Conservation (phyloP, 1,284 basidiomycete species). For the Rhizopogon parksii region DNA sequence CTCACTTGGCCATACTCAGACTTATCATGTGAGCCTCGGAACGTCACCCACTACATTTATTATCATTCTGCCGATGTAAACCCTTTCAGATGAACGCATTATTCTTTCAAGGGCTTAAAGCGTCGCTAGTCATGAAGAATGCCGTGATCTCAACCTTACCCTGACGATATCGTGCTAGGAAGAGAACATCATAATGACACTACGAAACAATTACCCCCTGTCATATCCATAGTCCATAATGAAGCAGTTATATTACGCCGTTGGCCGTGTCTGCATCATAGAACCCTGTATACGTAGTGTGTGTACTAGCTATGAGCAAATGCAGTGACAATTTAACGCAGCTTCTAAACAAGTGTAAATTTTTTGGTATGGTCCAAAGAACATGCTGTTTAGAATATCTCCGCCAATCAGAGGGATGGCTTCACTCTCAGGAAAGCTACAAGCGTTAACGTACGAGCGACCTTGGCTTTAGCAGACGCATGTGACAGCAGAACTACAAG, state of each 20-base stretch:
- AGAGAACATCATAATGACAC: background rate
- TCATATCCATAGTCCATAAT: constrained; percentile 16
- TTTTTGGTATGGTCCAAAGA: background rate
- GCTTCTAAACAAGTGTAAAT: too few species aligned
- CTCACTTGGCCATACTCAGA: constrained; percentile 10
- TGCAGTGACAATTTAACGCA: too few species aligned
- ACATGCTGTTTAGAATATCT: background rate
- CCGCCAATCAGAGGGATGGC: background rate
- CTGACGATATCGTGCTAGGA: background rate
- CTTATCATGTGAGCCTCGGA: constrained; percentile 20
- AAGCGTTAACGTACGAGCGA: background rate
- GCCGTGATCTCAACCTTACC: constrained; percentile 17
- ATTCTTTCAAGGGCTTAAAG: constrained; percentile 22
- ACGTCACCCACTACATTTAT: constrained; percentile 8
- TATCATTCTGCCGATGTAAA: constrained; percentile 7
- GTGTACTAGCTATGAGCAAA: background rate
- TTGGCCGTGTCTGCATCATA: background rate
- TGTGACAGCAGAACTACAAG: background rate
- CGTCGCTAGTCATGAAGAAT: constrained; percentile 14
- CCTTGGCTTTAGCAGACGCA: background rate
- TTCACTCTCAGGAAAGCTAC: background rate
- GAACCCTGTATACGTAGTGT: background rate
- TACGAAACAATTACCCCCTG: constrained; percentile 9
- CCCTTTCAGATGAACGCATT: constrained; percentile 8
- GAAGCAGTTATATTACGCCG: constrained; percentile 10